Base-by-base conservation (phyloP, 345 rosid genomes). In the Salix koriyanagi region DNA sequence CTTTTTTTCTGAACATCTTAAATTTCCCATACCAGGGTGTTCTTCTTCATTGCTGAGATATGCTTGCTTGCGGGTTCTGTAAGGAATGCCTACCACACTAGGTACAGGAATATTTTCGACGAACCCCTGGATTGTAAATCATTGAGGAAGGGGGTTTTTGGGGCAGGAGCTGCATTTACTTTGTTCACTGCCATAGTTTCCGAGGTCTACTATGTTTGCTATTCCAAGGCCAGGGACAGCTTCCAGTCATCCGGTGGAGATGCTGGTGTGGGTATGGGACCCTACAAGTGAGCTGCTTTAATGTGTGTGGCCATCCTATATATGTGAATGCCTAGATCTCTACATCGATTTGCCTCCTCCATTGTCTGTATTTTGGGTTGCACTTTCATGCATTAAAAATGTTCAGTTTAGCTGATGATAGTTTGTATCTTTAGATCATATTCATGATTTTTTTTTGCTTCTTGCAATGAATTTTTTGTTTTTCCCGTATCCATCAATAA, bases 71-170 rank as follows among this genome's bases (percentile, higher is more conserved):
- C 98, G 37, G 99, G 94, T 77, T 96, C 98, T 0, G 92, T 93
- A 18, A 91, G 86, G 83, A 96, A 96, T 76, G 98, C 98, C 4
- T 92, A 93, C 87, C 99, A 96, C 88, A 92, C 97, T 77, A 93
- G 86, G 83, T 93, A 96, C 87, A 75, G 91, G 86, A 89, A 92
- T n/a, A 36, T 91, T 67, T 85, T 93, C 76, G 74, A 79, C 61
- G 92, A 83, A 66, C 74, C 91, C 71, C 95, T 94, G 14, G 86
- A 91, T 44, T 96, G 99, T 76, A 87, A 88, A 58, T 93, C 94
- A 1, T 76, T 96, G 83, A 92, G 99, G 79, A 93, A 96, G 75
- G 99, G 99, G 0, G 98, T 93, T 58, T 96, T 96, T 19, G 98
- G 76, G 0, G 98, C 99, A 1, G 99, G 97, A 0, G 97, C 99